Evolutionary conservation across 2,329 filamentous ascomycete species (phyloP), one percentile per base, ranked within the genome.

Genomic region (Nigrograna mackinnonii): DNA sequence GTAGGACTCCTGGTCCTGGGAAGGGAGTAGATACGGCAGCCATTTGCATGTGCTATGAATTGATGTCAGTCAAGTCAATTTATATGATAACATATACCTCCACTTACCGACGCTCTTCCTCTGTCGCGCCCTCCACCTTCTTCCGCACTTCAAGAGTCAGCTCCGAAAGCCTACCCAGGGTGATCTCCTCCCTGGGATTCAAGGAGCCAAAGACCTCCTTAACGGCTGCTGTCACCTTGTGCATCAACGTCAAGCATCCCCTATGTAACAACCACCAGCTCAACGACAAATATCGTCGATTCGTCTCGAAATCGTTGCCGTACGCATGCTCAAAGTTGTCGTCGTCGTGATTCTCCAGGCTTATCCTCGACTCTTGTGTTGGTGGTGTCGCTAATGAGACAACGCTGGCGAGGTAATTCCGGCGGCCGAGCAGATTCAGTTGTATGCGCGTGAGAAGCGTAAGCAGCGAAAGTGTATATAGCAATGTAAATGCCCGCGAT

Each of bases 191-290:
- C 37, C 91, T 83, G 2, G 91, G 91, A 66, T 91, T 96, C 37
- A 96, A 75, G 48, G 83, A 79, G n/a, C 90, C 89, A 68, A 96
- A 97, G 18, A 92, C 87, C 39, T 95, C 87, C 56, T 86, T 86
- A 18, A 99, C 94, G 4, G 91, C 91, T n/a, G 77, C 74, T 63
- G 91, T 85, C 35, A 99, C 91, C 50, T 85, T 87, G 43, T 83
- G 77, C 79, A 91, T 86, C 43, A 97, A 74, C 44, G 91, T 83
- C 52, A 84, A 83, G 85, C 91, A 97, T 32, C 94, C 94, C 52
- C 84, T 83, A 70, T 99, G 92, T 35, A 99, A 77, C 35, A 99
- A 75, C 91, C 92, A 99, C 94, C 94, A 99, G 71, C 90, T 96
- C 67, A 97, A 95, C 30, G 91, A 95, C 36, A 99, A 78, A 64